A percentile compares a stretch with the other conserved stretches of the same genome.
Evolutionary conservation across 2,329 filamentous ascomycete species (phyloP).

Genomic region (Rhinocladiella mackenziei): DNA sequence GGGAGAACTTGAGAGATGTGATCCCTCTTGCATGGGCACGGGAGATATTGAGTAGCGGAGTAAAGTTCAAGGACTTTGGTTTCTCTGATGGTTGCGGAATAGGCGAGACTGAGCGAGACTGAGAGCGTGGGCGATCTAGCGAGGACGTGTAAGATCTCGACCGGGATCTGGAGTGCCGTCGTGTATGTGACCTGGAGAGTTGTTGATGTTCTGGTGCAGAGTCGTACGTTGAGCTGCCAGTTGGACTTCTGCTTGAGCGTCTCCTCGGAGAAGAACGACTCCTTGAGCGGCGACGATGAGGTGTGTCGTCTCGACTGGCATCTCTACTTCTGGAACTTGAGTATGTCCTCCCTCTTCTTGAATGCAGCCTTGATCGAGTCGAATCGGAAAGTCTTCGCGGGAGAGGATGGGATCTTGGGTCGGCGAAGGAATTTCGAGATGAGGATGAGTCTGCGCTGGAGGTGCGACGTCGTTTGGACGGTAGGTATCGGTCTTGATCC

Average conservation of each 20-base stretch:
- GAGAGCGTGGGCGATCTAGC: no score
- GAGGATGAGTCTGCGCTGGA: constrained; percentile 21
- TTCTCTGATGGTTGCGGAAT: constrained; percentile 5
- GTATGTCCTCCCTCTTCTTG: constrained; percentile 15
- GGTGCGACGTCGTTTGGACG: constrained; percentile 24
- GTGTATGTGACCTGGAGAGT: neutral
- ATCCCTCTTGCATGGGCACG: constrained; percentile 58
- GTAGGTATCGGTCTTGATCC: constrained; percentile 16
- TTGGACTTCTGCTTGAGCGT: constrained; percentile 13
- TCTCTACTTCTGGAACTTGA: constrained; percentile 19
- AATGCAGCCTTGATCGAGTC: constrained; percentile 9
- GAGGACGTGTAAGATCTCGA: constrained; percentile 40
- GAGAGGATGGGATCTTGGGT: constrained; percentile 9
- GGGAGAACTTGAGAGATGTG: constrained; percentile 84
- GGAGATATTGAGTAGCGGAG: constrained; percentile 31
- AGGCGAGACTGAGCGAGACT: no score
- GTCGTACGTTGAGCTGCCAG: constrained; percentile 20
- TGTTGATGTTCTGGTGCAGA: constrained; percentile 18
- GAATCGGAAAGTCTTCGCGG: constrained; percentile 9
- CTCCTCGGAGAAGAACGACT: constrained; percentile 14
- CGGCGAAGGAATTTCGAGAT: constrained; percentile 11
- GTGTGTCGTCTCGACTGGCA: constrained; percentile 3
- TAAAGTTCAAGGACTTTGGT: constrained; percentile 23
- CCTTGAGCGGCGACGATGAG: constrained; percentile 9
- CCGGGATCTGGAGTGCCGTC: constrained; percentile 16